Evolutionary conservation across 2,329 filamentous ascomycete genomes (phyloP), one percentile per base, ranked within the genome.

Genomic region (Arthrobotrys conoides): DNA sequence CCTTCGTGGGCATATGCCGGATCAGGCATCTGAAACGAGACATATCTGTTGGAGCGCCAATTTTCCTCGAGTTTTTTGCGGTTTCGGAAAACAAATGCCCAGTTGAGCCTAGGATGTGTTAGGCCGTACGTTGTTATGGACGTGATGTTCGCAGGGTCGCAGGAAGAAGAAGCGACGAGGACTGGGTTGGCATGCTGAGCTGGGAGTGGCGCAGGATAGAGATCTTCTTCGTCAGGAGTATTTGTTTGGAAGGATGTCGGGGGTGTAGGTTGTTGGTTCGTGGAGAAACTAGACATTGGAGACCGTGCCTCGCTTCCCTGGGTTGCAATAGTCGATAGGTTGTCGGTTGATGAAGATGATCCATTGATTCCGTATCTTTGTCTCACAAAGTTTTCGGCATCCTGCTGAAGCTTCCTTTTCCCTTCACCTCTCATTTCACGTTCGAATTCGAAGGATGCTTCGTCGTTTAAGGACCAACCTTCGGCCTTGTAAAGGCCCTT

Each of bases 51-150:
- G 20, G 90, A 88, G 76, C 93, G 90, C 96, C 96, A 99, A 83
- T 99, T 98, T 6, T 91, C 90, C 85, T 99, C 96, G 14, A 99
- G 86, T 22, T 90, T 88, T 71, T 91, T 89, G 77, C 96, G 91
- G 86, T 97, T 93, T 80, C 93, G 93, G 85, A 97, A 99, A 0
- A 99, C 87, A 83, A 96, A 93, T 67, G 94, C 92, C 94, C 95
- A 99, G 84, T 96, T 97, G 59, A 98, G 86, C 82, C 90, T 91
- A 73, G 90, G 83, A 83, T 87, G 82, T 82, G 86, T 80, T 83
- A 82, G 80, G 87, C 88, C 86, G 87, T 90, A 77, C 83, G 84
- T 86, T 86, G 90, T 44, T 87, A 85, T 78, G 63, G 75, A 78
- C 2, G 68, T 6, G 24, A 84, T 76, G 16, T 82, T 82, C 12